Conservation (phyloP, 2,329 filamentous ascomycete genomes). For the Aspergillus pseudoterreus region DNA sequence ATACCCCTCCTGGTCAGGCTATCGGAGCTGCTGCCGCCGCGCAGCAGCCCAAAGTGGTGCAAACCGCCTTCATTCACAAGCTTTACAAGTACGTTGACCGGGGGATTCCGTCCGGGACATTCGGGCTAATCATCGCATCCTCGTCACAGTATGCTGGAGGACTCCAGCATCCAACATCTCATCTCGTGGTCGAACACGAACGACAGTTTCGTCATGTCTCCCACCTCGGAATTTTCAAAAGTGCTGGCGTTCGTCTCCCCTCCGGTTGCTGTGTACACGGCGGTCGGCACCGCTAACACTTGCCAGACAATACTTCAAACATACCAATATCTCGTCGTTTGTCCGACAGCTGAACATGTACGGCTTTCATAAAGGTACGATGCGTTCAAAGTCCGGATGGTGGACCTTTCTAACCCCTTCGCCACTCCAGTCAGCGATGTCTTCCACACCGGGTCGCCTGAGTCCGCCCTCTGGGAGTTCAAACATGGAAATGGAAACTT, state of each 20-base stretch:
- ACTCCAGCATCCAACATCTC: constrained; percentile 84
- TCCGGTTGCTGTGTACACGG: background rate
- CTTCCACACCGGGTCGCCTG: constrained; percentile 90
- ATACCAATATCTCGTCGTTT: constrained; percentile 98
- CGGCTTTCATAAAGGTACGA: constrained; percentile 92
- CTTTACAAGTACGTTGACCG: constrained; percentile 76
- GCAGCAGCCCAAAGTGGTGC: constrained; percentile 94
- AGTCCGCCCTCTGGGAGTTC: constrained; percentile 96
- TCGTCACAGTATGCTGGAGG: constrained; percentile 84
- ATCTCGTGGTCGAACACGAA: constrained; percentile 94
- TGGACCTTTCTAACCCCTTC: constrained; percentile 9
- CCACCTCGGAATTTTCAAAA: constrained; percentile 95
- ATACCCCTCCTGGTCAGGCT: constrained; percentile 27
- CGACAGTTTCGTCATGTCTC: constrained; percentile 98
- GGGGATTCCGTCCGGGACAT: background rate
- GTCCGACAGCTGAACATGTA: constrained; percentile 99
- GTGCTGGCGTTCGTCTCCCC: constrained; percentile 75
- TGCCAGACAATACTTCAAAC: constrained; percentile 92
- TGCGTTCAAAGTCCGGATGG: background rate
- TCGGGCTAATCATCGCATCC: constrained; percentile 14
- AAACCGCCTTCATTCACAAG: constrained; percentile 98
- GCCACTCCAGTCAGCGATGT: constrained; percentile 79
- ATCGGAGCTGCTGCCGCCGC: constrained; percentile 53
- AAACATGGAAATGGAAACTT: constrained; percentile 98
- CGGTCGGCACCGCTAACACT: constrained; percentile 14